Evolutionary conservation across 1,284 basidiomycete species (phyloP).

Genomic region (Moesziomyces sp.): DNA sequence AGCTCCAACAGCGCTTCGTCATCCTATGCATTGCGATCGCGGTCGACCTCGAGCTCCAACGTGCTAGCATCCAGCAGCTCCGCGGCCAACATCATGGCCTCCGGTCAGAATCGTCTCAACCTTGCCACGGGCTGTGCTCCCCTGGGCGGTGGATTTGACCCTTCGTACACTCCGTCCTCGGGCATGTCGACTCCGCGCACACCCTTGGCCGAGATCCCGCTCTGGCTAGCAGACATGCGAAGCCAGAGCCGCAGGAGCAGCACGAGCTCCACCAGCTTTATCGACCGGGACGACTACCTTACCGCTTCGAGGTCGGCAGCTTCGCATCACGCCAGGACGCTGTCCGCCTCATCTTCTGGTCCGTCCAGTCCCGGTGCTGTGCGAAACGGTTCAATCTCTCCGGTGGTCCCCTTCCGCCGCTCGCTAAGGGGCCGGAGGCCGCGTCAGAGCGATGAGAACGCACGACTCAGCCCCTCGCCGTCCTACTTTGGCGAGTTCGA

Average conservation of each 20-base stretch:
- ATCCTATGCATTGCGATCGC: slow-evolving; percentile 32
- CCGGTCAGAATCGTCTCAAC: slow-evolving; percentile 25
- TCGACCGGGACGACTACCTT: slow-evolving; percentile 34
- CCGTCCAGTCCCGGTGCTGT: slow-evolving; percentile 29
- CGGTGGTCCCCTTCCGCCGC: slow-evolving; percentile 30
- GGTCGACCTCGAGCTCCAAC: slow-evolving; percentile 32
- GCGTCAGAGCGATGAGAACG: slow-evolving; percentile 41
- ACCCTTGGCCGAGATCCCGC: slow-evolving; percentile 47
- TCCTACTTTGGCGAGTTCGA: slow-evolving; percentile 42
- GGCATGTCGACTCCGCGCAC: slow-evolving; percentile 42
- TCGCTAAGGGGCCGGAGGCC: slow-evolving; percentile 27
- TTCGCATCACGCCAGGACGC: slow-evolving; percentile 30
- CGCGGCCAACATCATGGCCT: slow-evolving; percentile 43
- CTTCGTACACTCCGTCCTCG: slow-evolving; percentile 25
- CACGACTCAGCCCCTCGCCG: slow-evolving; percentile 30
- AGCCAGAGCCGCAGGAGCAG: slow-evolving; percentile 44
- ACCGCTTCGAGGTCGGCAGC: slow-evolving; percentile 14
- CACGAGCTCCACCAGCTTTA: slow-evolving; percentile 27
- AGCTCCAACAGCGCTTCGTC: slow-evolving; percentile 31
- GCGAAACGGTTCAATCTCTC: slow-evolving; percentile 39
- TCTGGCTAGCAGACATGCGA: slow-evolving; percentile 49
- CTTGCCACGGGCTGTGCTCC: slow-evolving; percentile 19
- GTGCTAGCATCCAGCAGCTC: slow-evolving; percentile 32
- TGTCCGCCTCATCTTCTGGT: slow-evolving; percentile 24
- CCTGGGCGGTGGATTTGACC: slow-evolving; percentile 24